Evolutionary conservation across 2,329 filamentous ascomycete genomes (phyloP), one percentile per base, ranked within the genome.

Genomic region (Cordyceps militaris): DNA sequence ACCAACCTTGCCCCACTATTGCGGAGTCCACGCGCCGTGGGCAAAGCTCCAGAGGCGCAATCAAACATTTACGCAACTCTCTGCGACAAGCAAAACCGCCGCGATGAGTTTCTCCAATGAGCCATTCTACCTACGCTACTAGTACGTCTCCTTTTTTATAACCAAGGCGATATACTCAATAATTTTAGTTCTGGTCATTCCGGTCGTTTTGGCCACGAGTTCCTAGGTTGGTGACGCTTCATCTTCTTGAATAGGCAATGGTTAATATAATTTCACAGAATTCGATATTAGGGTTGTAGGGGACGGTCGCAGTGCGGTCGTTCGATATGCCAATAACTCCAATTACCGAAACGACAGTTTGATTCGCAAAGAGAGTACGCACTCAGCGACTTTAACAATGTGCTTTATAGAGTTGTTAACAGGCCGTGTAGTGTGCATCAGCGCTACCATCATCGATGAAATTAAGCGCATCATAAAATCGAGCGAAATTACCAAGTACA

Each of bases 311-410:
- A 97, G 92, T 70, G 94, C 94, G 8, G 89, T 94, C 54, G 91
- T 93, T 32, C 87, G 94, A 74, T 99, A 99, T 76, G 94, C 94
- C 63, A 99, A 99, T 80, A 99, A 99, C 75, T 97, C 93, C 59
- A 99, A 99, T 76, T 99, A 99, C 76, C 87, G 94, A 69, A 99
- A 99, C 75, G 94, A 99, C 72, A 97, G 92, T 62, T 78, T 99
- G 65, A 99, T 99, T 70, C 88, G 94, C 63, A 99, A 99, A 92
- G 94, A 99, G 79, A 99, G 94, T 97, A 79, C 66, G 91, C 73
- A 13, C 13, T 36, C n/a, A 44, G 58, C 3, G 28, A 21, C 50
- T 21, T 43, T 28, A n/a, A 48, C 30, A 11, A 30, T 11, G 2
- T 23, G 44, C 24, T 48, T 19, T 6, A 40, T 26, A 43, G 1